A percentile compares a stretch with the other conserved stretches of the same genome.
Conservation (phyloP, 306 rosid species). For the Prunus mira region DNA sequence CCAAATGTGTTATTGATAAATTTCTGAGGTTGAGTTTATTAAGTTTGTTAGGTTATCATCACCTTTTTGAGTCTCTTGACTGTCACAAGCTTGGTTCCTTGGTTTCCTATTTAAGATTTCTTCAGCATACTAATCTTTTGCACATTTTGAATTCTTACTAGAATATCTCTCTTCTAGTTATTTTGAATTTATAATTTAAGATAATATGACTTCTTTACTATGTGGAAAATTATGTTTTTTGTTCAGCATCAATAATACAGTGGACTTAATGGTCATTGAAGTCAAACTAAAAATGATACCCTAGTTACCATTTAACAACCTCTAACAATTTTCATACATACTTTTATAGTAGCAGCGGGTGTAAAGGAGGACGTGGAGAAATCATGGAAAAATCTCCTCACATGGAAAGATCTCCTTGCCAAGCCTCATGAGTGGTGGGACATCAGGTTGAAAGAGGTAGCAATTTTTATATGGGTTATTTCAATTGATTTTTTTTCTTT, state of each 20-base stretch:
- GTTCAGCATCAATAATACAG: not conserved
- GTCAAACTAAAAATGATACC: not conserved
- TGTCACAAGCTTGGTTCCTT: no score
- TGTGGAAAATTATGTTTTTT: not conserved
- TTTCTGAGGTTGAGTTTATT: no score
- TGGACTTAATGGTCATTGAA: not conserved
- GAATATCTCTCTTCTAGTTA: no score
- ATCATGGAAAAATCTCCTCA: not conserved
- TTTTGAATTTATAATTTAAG: no score
- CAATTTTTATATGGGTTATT: not conserved
- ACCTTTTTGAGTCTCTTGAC: no score
- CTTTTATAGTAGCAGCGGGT: not conserved
- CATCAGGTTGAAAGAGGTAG: conserved; percentile 15
- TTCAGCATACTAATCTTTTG: no score
- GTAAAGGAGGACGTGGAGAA: not conserved
- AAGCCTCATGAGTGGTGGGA: conserved; percentile 12
- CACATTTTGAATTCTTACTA: no score
- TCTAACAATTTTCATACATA: not conserved
- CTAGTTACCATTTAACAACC: not conserved
- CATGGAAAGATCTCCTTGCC: conserved; percentile 10
- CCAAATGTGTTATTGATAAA: no score
- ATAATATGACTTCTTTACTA: not conserved
- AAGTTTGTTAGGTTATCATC: no score
- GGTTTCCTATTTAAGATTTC: no score
- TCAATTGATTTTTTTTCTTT: not conserved